Conservation (phyloP, 2,329 filamentous ascomycete genomes). For the Monilinia polystroma region DNA sequence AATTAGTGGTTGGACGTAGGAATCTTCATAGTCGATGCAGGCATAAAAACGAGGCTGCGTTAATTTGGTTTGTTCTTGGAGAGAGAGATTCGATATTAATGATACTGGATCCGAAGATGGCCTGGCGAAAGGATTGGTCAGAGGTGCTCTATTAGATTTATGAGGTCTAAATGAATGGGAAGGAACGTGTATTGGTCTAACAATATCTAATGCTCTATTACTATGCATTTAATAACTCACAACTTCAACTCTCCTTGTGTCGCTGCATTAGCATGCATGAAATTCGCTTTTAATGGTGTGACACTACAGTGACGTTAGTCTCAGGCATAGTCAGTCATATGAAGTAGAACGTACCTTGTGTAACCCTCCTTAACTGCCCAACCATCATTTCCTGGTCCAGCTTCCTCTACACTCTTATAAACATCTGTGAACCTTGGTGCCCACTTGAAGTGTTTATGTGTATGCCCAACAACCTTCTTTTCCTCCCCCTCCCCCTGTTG, state of each 20-base stretch:
- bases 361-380: constrained; percentile 87
- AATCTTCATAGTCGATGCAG: constrained; percentile 79
- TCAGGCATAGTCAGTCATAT: constrained; percentile 24
- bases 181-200: constrained; percentile 38
- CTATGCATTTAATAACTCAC: constrained; percentile 57
- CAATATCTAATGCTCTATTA: constrained; percentile 38
- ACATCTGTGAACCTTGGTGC: constrained; percentile 84
- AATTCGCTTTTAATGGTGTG: constrained; percentile 88
- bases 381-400: constrained; percentile 80
- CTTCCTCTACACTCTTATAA: constrained; percentile 79
- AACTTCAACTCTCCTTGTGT: constrained; percentile 73
- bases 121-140: constrained; percentile 22
- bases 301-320: constrained; percentile 56
- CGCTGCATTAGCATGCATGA: constrained; percentile 70
- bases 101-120: constrained; percentile 26
- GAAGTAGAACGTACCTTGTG: constrained; percentile 63
- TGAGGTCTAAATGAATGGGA: not conserved
- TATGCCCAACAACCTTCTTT: constrained; percentile 49
- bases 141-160: constrained; percentile 20
- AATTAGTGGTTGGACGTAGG: constrained; percentile 86
- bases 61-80: constrained; percentile 30
- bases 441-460: constrained; percentile 93
- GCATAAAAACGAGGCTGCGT: constrained; percentile 58
- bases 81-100: constrained; percentile 29
- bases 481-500: constrained; percentile 36